These are phyloP conservation scores for Epichloe gansuensis DNA, from an alignment of 2,329 filamentous ascomycete species.

Conservation along the genomic window DNA sequence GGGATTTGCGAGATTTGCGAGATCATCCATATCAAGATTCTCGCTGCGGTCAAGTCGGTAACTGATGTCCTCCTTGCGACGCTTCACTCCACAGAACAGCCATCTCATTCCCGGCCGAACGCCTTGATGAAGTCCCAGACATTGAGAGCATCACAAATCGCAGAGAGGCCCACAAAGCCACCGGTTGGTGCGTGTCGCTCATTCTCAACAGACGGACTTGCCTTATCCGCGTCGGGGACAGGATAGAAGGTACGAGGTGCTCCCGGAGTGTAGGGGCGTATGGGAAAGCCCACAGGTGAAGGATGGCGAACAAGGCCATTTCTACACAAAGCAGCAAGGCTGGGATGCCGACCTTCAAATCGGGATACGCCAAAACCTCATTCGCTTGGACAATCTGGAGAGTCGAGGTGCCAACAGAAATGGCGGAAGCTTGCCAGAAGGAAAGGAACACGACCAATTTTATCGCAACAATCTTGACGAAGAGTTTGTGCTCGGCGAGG, in stretches of 20 bases:
- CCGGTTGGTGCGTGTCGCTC: slow-evolving; percentile 42
- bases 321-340: slow-evolving; percentile 68
- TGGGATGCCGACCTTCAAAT: slow-evolving; percentile 72
- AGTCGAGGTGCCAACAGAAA: slow-evolving; percentile 41
- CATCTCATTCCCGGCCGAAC: slow-evolving; percentile 63
- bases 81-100: slow-evolving; percentile 63
- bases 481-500: slow-evolving; percentile 56
- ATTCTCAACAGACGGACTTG: slow-evolving; percentile 30
- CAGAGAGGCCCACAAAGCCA: slow-evolving; percentile 51
- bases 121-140: slow-evolving; percentile 76
- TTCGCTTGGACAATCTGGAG: slow-evolving; percentile 52
- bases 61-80: slow-evolving; percentile 40
- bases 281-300: slow-evolving; percentile 76
- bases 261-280: slow-evolving; percentile 52
- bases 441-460: slow-evolving; percentile 86
- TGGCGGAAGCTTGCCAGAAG: slow-evolving; percentile 63
- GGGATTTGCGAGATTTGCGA: slow-evolving; percentile 24
- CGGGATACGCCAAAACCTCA: slow-evolving; percentile 52
- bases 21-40: slow-evolving; percentile 25
- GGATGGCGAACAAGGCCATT: slow-evolving; percentile 67
- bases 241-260: slow-evolving; percentile 37
- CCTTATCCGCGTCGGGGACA: slow-evolving; percentile 27
- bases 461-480: slow-evolving; percentile 74
- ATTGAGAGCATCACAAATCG: slow-evolving; percentile 62
- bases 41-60: slow-evolving; percentile 27